phyloP scores from a whole-genome alignment of 345 rosid species.

The Dovyalis caffra region DNA sequence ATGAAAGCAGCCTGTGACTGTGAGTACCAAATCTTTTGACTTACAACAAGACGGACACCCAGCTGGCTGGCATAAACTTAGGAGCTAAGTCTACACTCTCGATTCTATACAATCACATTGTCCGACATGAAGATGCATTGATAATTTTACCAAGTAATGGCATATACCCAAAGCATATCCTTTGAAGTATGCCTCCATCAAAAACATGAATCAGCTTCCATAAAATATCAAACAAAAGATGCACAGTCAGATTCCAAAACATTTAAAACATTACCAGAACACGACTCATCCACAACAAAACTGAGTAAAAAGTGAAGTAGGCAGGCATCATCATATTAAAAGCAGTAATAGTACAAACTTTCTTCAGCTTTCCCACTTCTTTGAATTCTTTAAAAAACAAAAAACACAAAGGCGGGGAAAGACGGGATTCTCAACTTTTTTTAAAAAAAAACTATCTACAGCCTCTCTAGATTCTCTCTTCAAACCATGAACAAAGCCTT shows the following conservation, averaged over 20 bases:
- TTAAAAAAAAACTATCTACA: conserved; percentile 16
- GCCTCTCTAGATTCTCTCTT: background rate
- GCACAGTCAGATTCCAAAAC: background rate
- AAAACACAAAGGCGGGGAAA: background rate
- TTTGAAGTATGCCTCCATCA: background rate
- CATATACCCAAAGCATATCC: background rate
- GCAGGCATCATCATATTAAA: too few species aligned
- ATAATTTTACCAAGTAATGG: too few species aligned
- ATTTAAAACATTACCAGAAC: background rate
- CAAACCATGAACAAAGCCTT: background rate
- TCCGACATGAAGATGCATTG: background rate
- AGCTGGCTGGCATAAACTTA: background rate
- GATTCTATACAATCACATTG: background rate
- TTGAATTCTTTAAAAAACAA: background rate
- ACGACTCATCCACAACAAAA: background rate
- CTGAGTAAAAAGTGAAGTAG: background rate
- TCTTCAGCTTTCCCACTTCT: conserved; percentile 10
- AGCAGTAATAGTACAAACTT: background rate
- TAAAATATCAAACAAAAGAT: background rate
- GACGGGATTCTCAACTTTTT: background rate
- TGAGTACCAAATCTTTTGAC: background rate
- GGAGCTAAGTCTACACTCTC: background rate
- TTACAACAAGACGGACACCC: background rate
- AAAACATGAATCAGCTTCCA: background rate
- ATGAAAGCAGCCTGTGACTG: too few species aligned